Percentiles rank a stretch among this genome's conserved stretches.
phyloP scores from a whole-genome alignment of 2,329 filamentous ascomycete genomes.

The Aspergillus felis region DNA sequence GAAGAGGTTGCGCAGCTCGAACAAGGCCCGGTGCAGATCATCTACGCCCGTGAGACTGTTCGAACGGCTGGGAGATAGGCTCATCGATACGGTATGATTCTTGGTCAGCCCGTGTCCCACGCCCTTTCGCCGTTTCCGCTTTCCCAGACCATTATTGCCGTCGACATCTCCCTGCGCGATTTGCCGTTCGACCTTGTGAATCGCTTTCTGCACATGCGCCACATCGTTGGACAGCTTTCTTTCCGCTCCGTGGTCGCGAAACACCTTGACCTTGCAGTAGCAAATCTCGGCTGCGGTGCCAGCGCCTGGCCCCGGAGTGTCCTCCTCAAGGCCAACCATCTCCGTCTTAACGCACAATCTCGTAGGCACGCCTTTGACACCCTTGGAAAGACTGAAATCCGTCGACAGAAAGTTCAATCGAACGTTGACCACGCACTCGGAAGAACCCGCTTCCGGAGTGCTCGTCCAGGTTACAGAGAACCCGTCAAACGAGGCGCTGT shows the following conservation, averaged over 20 bases:
- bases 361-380: conserved; percentile 89
- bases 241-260: conserved; percentile 87
- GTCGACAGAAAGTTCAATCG: conserved; percentile 95
- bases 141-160: conserved; percentile 48
- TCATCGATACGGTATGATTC: background rate
- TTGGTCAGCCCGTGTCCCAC: conserved; percentile 27
- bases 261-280: conserved; percentile 91
- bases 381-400: conserved; percentile 94
- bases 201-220: conserved; percentile 86
- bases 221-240: conserved; percentile 88
- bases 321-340: conserved; percentile 45
- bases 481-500: conserved; percentile 5
- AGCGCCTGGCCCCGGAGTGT: conserved; percentile 25
- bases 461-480: conserved; percentile 11
- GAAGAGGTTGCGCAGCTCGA: conserved; percentile 34
- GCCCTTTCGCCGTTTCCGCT: conserved; percentile 54
- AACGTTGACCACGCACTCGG: conserved; percentile 76
- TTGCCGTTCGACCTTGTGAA: conserved; percentile 88
- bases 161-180: conserved; percentile 66
- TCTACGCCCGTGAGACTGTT: conserved; percentile 68
- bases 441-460: conserved; percentile 37
- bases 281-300: conserved; percentile 51
- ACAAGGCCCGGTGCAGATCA: conserved; percentile 32
- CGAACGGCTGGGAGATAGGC: conserved; percentile 36
- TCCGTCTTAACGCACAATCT: conserved; percentile 83